These are phyloP conservation scores for Fistulinella staudtii DNA, from an alignment of 1,284 basidiomycete species.

Conservation along the genomic window DNA sequence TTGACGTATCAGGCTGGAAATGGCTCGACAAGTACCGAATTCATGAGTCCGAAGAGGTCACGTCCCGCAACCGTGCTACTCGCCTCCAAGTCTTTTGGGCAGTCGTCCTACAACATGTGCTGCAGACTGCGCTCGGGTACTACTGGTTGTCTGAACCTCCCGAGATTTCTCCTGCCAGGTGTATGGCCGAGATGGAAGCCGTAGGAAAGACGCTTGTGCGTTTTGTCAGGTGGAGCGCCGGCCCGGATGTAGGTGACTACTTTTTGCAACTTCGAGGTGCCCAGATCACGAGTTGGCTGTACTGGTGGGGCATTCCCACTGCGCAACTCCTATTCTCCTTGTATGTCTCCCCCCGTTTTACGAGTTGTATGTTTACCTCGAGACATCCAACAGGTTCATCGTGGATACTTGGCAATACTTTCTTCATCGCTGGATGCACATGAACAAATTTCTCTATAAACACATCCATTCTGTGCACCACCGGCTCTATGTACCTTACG, in stretches of 20 bases:
- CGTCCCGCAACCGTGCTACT: slow-evolving; percentile 73
- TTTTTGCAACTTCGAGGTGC: slow-evolving; percentile 46
- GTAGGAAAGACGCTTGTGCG: slow-evolving; percentile 42
- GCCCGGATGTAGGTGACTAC: slow-evolving; percentile 31
- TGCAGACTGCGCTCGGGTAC: slow-evolving; percentile 80
- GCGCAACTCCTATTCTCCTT: slow-evolving; percentile 79
- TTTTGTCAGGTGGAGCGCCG: slow-evolving; percentile 41
- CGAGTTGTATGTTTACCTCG: slow-evolving; percentile 3
- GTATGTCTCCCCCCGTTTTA: slow-evolving; percentile 49
- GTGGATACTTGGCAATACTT: slow-evolving; percentile 99
- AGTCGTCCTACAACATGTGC: slow-evolving; percentile 79
- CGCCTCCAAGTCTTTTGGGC: slow-evolving; percentile 69
- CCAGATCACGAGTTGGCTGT: slow-evolving; percentile 62
- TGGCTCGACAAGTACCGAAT: slow-evolving; percentile 86
- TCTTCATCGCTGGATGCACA: slow-evolving; percentile 89
- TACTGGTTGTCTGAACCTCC: slow-evolving; percentile 60
- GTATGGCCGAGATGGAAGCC: slow-evolving; percentile 40
- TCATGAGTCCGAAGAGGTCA: slow-evolving; percentile 84
- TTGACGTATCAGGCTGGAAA: slow-evolving; percentile 74
- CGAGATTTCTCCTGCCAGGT: slow-evolving; percentile 37
- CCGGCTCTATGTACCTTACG: slow-evolving; percentile 94
- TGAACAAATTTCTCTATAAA: slow-evolving; percentile 88
- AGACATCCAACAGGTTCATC: slow-evolving; percentile 62
- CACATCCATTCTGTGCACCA: slow-evolving; percentile 95
- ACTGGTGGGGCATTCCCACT: slow-evolving; percentile 93